These are phyloP conservation scores for Phytopythium aichiense DNA, from an alignment of 352 stramenopile species.

Conservation along the genomic window DNA sequence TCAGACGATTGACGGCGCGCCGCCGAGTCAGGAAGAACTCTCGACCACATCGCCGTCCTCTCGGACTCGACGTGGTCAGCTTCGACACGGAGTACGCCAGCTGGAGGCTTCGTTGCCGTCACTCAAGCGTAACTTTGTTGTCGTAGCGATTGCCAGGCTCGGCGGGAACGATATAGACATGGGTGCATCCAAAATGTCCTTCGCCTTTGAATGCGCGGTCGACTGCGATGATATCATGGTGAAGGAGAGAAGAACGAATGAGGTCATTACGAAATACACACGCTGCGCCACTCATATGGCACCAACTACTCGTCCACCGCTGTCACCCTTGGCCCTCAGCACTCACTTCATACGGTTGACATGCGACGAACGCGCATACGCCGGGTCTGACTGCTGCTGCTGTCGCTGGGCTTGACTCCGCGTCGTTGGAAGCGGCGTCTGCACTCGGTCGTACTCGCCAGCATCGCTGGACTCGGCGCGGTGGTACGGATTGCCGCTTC, in stretches of 20 bases:
- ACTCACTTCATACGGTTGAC: neutral
- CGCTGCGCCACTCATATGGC: neutral
- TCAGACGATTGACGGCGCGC: slow-evolving; percentile 5
- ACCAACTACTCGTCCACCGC: neutral
- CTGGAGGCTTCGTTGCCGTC: neutral
- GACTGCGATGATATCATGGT: neutral
- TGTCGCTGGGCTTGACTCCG: neutral
- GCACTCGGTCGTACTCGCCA: neutral
- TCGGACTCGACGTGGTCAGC: neutral
- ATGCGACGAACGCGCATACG: neutral
- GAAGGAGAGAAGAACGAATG: neutral
- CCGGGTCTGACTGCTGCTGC: too few relatives aligned
- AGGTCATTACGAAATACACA: neutral
- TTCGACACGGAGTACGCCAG: neutral
- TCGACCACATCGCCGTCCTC: slow-evolving; percentile 1
- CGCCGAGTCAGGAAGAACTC: neutral
- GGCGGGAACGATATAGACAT: neutral
- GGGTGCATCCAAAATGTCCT: neutral
- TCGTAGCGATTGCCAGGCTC: neutral
- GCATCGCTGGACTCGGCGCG: neutral
- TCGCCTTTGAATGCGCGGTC: neutral
- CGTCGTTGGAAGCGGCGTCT: slow-evolving; percentile 3
- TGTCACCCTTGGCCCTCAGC: neutral
- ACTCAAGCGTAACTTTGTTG: neutral
- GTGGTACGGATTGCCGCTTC: too few relatives aligned